Evolutionary conservation across 2,329 filamentous ascomycete species (phyloP).

Genomic region (Claviceps pusilla): DNA sequence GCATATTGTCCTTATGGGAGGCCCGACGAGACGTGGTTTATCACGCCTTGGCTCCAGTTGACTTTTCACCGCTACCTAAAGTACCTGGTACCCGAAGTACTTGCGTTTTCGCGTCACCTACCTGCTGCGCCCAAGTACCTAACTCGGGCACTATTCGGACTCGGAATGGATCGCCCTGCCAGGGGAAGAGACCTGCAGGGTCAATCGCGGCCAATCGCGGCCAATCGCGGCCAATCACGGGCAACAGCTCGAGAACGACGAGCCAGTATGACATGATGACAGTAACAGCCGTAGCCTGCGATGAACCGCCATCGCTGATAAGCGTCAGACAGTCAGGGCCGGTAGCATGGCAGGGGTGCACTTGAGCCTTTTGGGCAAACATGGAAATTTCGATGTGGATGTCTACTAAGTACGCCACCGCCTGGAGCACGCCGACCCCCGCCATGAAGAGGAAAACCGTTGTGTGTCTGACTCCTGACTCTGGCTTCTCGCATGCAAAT

Average conservation of each 20-base stretch:
- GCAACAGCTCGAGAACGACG: background rate
- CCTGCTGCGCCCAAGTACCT: background rate
- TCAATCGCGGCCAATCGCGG: too few relatives aligned
- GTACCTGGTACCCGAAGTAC: background rate
- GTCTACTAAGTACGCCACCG: too few relatives aligned
- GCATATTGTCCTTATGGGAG: background rate
- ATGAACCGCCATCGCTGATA: background rate
- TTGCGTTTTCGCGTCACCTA: background rate
- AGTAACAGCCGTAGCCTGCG: background rate
- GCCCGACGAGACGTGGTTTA: background rate
- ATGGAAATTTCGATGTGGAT: background rate
- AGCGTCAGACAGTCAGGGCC: background rate
- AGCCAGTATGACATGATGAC: background rate
- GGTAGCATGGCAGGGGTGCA: background rate
- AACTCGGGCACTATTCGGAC: background rate
- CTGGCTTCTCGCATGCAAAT: too few relatives aligned
- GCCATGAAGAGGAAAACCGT: too few relatives aligned
- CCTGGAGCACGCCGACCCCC: too few relatives aligned
- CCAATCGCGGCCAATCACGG: background rate
- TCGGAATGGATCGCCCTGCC: background rate
- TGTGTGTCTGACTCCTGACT: too few relatives aligned
- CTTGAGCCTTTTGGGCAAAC: background rate
- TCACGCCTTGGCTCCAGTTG: background rate
- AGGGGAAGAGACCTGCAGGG: background rate
- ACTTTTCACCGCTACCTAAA: constrained; percentile 7